A percentile compares a stretch with the other conserved stretches of the same genome.
Evolutionary conservation across 1,139 yeast species (phyloP).

Genomic region (Petasospora fabianii): DNA sequence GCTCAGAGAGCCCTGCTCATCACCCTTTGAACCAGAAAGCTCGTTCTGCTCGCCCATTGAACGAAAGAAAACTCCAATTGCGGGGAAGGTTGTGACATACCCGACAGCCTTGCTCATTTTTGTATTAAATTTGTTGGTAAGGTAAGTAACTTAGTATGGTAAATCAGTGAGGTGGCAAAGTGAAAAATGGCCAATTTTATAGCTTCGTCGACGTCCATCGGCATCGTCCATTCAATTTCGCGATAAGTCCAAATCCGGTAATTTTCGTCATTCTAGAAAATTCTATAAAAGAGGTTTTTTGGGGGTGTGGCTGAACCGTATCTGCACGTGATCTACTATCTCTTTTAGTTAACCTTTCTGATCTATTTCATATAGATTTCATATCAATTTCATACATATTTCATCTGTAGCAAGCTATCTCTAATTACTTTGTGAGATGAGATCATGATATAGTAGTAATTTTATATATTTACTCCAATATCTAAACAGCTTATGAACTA

Average conservation of each 20-base stretch:
- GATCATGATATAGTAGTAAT: too few species aligned
- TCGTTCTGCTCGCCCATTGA: not conserved
- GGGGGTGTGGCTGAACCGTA: not conserved
- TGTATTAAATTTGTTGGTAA: conserved; percentile 8
- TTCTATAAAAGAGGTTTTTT: conserved; percentile 4
- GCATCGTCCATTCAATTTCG: not conserved
- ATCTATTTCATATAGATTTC: too few species aligned
- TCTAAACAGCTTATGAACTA: too few species aligned
- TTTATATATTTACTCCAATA: too few species aligned
- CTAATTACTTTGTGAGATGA: too few species aligned
- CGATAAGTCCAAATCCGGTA: conserved; percentile 1
- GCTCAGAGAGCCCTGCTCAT: too few species aligned
- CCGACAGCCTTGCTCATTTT: conserved; percentile 32
- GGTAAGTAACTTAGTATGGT: conserved; percentile 16
- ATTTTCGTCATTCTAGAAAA: conserved; percentile 15
- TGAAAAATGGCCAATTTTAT: conserved; percentile 1
- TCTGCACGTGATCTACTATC: too few species aligned
- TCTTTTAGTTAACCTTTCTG: too few species aligned
- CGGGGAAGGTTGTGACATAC: conserved; percentile 6
- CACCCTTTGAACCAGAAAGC: conserved; percentile 25
- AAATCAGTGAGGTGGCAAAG: conserved; percentile 23
- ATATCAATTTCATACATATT: too few species aligned
- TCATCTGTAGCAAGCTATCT: too few species aligned
- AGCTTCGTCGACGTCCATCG: conserved; percentile 1
- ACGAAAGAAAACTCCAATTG: not conserved